Base-by-base conservation (phyloP, 495 filamentous ascomycete species). In the Aspergillus mulundensis region DNA sequence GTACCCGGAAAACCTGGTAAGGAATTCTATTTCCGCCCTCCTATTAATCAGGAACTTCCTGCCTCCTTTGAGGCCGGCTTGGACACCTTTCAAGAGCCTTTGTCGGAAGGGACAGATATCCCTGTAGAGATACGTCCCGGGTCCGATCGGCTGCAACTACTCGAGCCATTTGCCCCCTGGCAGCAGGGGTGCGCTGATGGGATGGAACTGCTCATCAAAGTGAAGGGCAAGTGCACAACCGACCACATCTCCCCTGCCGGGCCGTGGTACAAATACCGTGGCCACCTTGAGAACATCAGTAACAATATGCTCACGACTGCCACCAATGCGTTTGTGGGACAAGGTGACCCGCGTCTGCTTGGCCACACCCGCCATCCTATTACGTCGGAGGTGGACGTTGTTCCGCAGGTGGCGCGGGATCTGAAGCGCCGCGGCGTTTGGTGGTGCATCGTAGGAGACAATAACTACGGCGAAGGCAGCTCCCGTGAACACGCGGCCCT, bases 231-330 rank as follows among this genome's bases (percentile, higher is more conserved):
- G 39, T 64, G 62, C 51, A 64, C 62, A n/a, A 64, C 62, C 10
- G 62, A 64, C 38, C 62, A 64, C 24, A 64, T 64, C 7, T 64
- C 62, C 5, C 58, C 59, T 3, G 62, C 62, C 2, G 62, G 62
- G 0, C 62, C 62, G 6, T 64, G 62, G 61, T 66, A 51, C 41
- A 61, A 53, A 43, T 64, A 56, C 34, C 58, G 50, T 1, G 61
- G 56, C 39, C 64, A 54, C 25, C 47, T 60, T 15, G 61, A 57
- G 48, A 64, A 64, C 50, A 58, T 61, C 56, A 54, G 55, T 45
- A 64, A 61, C 48, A 64, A 64, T 28, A 64, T 64, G 62, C 52
- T 64, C 8, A 64, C 59, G 5, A 58, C 58, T 12, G 62, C 62
- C 7, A 56, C 59, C 18, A 60, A 64, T 39, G 60, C 60, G 5